Base-by-base conservation (phyloP, 768 basidiomycete species). In the Macrolepiota albuminosa region DNA sequence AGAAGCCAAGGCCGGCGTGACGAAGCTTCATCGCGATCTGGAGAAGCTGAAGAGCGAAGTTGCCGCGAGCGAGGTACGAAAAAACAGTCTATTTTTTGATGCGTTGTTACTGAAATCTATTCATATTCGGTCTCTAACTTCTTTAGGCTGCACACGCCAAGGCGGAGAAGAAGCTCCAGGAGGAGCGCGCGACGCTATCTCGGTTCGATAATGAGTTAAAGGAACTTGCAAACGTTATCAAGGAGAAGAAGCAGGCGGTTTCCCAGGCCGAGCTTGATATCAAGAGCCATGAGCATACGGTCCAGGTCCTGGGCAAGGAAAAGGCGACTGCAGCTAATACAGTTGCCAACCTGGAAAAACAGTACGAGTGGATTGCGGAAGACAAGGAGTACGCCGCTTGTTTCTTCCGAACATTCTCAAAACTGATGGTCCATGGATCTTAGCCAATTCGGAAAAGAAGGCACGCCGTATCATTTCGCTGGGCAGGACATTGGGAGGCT, bases 201-300 rank as follows among this genome's bases (percentile, higher is more conserved):
- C 85, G 91, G 2, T 98, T 95, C 72, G 94, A 96, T 67, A 83
- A 84, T 43, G 95, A 98, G 72, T 75, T 99, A 61, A 87, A 87
- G 59, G 87, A 86, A 36, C 85, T 98, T 0, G 93, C 95, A 34
- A 79, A 79, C 6, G 86, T 84, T 42, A 88, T 98, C 71, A 92
- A 91, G 72, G 82, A 77, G 61, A 93, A 94, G 76, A 92, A 91
- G 74, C 78, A 82, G 54, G 82, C 82, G 0, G 82, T 90, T 10
- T 70, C 78, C 1, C 84, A 94, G 58, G 80, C 83, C 0, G 91
- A 93, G 4, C 73, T 93, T 13, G 71, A 78, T 50, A 63, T 89
- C 40, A 84, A 84, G 65, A 78, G 88, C 69, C 68, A 88, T 16
- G 88, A 89, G 47, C 90, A 94, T 64, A 88, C 89, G 2, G 75